Conservation (phyloP, 2,329 filamentous ascomycete species). For the Raffaelea ambrosiae region DNA sequence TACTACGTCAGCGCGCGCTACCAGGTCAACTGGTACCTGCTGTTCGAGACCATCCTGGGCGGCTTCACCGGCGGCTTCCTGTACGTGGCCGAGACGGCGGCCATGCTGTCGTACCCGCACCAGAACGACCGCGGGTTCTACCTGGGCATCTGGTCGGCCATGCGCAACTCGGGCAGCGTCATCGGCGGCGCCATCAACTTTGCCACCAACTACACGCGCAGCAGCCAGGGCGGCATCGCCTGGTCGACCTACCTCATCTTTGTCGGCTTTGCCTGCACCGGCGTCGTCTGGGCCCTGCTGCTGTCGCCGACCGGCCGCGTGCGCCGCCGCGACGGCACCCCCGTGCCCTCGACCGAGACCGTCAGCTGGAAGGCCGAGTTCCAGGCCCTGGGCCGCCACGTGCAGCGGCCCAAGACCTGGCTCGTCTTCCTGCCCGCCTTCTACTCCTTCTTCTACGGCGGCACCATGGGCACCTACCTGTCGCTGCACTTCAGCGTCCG, state of each 20-base stretch:
- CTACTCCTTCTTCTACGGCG: constrained; percentile 4
- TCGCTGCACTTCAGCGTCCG: background rate
- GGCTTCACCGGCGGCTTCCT: too few species aligned
- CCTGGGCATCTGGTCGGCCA: constrained; percentile 1
- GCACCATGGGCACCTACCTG: constrained; percentile 2
- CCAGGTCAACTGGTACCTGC: background rate
- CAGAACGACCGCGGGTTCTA: constrained; percentile 3
- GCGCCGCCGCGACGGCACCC: background rate
- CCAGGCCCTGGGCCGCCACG: background rate
- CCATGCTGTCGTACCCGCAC: constrained; percentile 4
- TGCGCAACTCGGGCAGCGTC: constrained; percentile 4
- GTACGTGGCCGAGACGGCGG: constrained; percentile 2
- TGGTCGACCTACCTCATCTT: constrained; percentile 2
- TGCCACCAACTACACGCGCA: background rate
- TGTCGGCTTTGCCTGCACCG: constrained; percentile 1
- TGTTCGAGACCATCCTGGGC: background rate
- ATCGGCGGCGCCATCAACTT: constrained; percentile 3
- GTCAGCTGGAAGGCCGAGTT: background rate
- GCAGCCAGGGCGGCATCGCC: background rate
- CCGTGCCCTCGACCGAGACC: background rate
- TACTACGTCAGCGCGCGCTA: constrained; percentile 4
- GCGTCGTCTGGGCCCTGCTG: background rate
- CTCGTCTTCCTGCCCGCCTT: background rate
- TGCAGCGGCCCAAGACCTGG: background rate
- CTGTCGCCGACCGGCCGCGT: background rate